A percentile compares a stretch with the other conserved stretches of the same genome.
phyloP scores from a whole-genome alignment of 441 rosid genomes.

The Croton setiger region DNA sequence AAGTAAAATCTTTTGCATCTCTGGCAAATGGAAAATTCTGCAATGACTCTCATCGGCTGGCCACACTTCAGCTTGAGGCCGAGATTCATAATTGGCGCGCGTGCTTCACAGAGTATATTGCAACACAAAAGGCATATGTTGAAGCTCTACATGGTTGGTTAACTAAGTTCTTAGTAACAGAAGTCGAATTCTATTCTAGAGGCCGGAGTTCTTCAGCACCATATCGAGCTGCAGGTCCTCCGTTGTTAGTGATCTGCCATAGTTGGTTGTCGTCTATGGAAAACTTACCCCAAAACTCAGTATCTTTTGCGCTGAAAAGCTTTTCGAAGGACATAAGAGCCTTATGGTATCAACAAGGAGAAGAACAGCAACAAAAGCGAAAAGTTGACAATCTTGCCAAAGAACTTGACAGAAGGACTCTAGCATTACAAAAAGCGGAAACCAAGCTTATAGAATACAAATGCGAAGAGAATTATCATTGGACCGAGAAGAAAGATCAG shows the following conservation, averaged over 20 bases:
- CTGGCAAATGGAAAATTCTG: conserved; percentile 54
- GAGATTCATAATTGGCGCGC: conserved; percentile 80
- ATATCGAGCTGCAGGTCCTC: conserved; percentile 61
- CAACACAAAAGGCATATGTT: conserved; percentile 70
- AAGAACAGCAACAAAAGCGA: conserved; percentile 78
- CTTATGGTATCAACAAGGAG: conserved; percentile 76
- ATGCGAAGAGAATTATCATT: conserved; percentile 32
- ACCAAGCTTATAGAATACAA: conserved; percentile 41
- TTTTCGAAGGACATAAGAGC: conserved; percentile 67
- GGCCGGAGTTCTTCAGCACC: conserved; percentile 50
- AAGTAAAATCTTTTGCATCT: conserved; percentile 61
- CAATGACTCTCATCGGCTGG: conserved; percentile 76
- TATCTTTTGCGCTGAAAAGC: conserved; percentile 55
- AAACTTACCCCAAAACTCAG: conserved; percentile 59
- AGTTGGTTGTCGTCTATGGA: conserved; percentile 66
- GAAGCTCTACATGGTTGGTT: conserved; percentile 80
- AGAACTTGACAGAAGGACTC: conserved; percentile 63
- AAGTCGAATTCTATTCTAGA: conserved; percentile 65
- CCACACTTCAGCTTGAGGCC: conserved; percentile 86
- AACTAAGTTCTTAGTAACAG: conserved; percentile 68
- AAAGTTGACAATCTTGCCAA: conserved; percentile 78
- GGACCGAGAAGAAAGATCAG: conserved; percentile 53
- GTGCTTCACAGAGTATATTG: conserved; percentile 57
- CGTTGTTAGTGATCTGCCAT: conserved; percentile 57
- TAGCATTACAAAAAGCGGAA: conserved; percentile 53